Base-by-base conservation (phyloP, 116 monocot species). In the Papilionanthe hybrid region DNA sequence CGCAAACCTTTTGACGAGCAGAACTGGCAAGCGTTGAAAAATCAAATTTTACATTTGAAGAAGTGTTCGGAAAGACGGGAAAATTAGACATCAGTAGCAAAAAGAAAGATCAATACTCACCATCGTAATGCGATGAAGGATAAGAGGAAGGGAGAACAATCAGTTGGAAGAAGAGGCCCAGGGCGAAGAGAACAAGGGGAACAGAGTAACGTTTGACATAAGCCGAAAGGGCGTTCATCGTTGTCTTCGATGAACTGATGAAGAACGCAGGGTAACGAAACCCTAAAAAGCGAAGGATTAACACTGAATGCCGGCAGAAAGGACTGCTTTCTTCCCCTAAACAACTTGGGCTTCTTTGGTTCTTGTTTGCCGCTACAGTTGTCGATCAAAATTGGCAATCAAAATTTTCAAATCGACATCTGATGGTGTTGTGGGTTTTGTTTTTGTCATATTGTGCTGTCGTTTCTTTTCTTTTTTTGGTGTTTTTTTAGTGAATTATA, bases 131-230 rank as follows among this genome's bases (percentile, higher is more conserved):
- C 47, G 89, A 79, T 13, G 83, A 63, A 37, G 97, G 94, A 78
- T 82, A 94, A 12, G 92, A 84, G 29, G 81, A 77, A 41, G 97
- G 97, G 49, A 94, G 88, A 78, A 94, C 83, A 81, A 92, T 72
- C 74, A 98, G 91, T 73, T 98, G 94, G 87, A 92, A 97, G 88
- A 97, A 86, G 86, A 97, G 82, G 18, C 93, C 94, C 42, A 84
- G 17, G 44, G 84, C 49, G 76, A 92, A 82, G 37, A 97, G 83
- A 27, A 81, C 25, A 6, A 88, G 0, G 4, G 96, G 96, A 4
- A 97, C 6, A 63, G 76, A 82, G 79, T 94, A 97, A 9, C 78
- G 86, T 57, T 81, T 87, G 74, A 84, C 43, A 22, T 77, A 9
- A 1, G 48, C 5, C 4, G 75, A 37, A 18, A 82, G 74, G 66